Base-by-base conservation (phyloP, 1,139 yeast genomes). In the Arxiozyma slooffiae region DNA sequence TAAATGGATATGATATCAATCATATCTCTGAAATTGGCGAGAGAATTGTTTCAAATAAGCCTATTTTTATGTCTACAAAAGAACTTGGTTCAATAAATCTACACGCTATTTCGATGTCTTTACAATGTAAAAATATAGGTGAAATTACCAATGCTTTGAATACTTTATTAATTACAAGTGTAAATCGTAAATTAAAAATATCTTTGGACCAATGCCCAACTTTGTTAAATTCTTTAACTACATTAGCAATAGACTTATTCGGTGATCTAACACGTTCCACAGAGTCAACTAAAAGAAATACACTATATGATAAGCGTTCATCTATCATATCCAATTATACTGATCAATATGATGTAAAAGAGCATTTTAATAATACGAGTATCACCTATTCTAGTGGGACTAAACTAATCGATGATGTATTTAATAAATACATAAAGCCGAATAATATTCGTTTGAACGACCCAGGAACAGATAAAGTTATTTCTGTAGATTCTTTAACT, bases 51-150 rank as follows among this genome's bases (percentile, higher is more conserved):
- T 78, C 81, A 20, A 74, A 87, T 50, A 83, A 85, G 55, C 96
- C 97, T 0, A 92, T 86, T 2, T 90, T 85, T 59, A 75, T 94
- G 43, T 83, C 85, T 68, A 89, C 95, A 9, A 95, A 95, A 0
- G 98, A 92, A 63, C 71, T 89, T 48, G 97, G 97, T 1, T 73
- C 83, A 0, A 76, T 92, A 22, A 89, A 86, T 62, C 66, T 92
- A 30, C 92, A 85, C 56, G 92, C 96, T 0, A 68, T 92, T 50
- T 78, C 85, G 0, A 81, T 88, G 85, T 77, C 89, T 3, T 69
- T 92, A 55, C 79, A 80, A 47, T 82, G 88, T 30, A 71, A 70
- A 6, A 71, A 75, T 40, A 68, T 74, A 16, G 77, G 81, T 3
- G 89, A 83, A 58, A 76, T 82, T 11, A 79, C 84, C 50, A 80